These are phyloP conservation scores for Rhodotorula paludigena DNA, from an alignment of 768 basidiomycete species.

Conservation along the genomic window DNA sequence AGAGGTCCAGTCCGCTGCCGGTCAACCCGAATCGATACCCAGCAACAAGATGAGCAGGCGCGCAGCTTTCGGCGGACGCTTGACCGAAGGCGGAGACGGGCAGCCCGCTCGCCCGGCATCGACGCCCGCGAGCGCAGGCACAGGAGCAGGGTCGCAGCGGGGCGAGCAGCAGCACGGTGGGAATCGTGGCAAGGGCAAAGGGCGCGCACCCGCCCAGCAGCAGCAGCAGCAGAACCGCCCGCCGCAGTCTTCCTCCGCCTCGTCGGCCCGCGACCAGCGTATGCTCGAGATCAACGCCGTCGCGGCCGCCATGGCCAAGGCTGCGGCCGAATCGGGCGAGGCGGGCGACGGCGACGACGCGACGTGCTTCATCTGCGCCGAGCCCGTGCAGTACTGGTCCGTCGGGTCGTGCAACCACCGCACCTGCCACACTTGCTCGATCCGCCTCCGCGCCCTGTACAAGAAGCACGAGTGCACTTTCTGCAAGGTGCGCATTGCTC, in stretches of 20 bases:
- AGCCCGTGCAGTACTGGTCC: conserved; percentile 83
- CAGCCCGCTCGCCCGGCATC: conserved; percentile 51
- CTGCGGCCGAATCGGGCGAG: conserved; percentile 27
- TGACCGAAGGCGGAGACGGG: neutral
- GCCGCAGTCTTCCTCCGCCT: neutral
- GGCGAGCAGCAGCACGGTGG: neutral
- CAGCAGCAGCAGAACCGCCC: neutral
- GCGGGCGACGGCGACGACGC: conserved; percentile 32
- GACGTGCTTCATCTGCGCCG: conserved; percentile 87
- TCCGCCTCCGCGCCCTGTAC: conserved; percentile 82
- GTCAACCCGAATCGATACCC: conserved; percentile 54
- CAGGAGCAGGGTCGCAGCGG: neutral
- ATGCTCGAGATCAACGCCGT: neutral
- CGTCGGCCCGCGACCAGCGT: neutral
- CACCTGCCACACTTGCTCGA: conserved; percentile 88
- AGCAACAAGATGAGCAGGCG: neutral
- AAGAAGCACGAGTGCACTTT: conserved; percentile 92
- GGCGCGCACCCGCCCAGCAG: neutral
- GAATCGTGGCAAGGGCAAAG: conserved; percentile 10
- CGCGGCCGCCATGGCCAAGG: conserved; percentile 12
- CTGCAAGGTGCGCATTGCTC: conserved; percentile 65
- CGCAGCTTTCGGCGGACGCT: neutral
- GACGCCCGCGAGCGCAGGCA: conserved; percentile 43
- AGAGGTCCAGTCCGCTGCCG: no score
- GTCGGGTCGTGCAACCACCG: conserved; percentile 86